Conservation (phyloP, 352 stramenopile genomes). For the Phytophthora tubulina region DNA sequence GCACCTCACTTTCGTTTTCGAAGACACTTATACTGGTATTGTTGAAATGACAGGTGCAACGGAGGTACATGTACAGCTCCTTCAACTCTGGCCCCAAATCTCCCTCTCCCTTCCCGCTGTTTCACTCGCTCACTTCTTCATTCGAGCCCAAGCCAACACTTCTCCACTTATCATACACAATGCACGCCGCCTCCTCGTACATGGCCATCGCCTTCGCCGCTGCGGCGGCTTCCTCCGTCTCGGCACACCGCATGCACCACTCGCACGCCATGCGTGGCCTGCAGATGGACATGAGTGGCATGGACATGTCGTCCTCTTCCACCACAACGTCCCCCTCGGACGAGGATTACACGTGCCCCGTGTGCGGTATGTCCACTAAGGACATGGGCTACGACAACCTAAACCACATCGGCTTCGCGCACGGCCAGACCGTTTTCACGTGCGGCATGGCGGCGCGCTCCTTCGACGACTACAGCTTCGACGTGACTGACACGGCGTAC, state of each 20-base stretch:
- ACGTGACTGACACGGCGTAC: constrained; percentile 75
- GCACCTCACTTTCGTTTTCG: not conserved
- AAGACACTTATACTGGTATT: not conserved
- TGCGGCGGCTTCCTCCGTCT: constrained; percentile 15
- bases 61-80: constrained; percentile 18
- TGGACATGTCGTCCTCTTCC: constrained; percentile 30
- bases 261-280: constrained; percentile 35
- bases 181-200: constrained; percentile 28
- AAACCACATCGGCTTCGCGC: constrained; percentile 67
- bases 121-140: constrained; percentile 37
- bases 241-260: constrained; percentile 38
- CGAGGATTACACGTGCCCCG: constrained; percentile 64
- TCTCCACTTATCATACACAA: constrained; percentile 6
- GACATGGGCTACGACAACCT: constrained; percentile 64
- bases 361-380: constrained; percentile 76
- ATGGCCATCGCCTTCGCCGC: constrained; percentile 15
- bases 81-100: constrained; percentile 25
- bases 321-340: constrained; percentile 20
- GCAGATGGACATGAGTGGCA: constrained; percentile 37
- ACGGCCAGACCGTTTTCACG: constrained; percentile 78
- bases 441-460: constrained; percentile 75
- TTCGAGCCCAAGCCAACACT: constrained; percentile 27
- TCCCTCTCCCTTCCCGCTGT: constrained; percentile 12
- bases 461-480: constrained; percentile 63
- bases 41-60: constrained; percentile 21